Conservation (phyloP, 345 rosid genomes). For the Moringa oleifera region DNA sequence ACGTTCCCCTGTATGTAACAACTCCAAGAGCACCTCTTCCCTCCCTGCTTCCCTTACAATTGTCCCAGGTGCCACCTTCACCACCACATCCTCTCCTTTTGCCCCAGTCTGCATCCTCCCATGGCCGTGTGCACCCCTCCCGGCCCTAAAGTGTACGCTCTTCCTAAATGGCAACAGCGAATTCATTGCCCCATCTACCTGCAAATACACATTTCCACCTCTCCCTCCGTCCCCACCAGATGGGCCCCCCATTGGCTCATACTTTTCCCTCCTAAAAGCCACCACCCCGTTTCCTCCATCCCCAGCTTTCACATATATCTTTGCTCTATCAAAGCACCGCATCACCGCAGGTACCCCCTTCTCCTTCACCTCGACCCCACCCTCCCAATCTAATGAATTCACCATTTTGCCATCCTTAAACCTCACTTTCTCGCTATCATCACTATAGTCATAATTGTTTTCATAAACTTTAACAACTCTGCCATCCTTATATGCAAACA, state of each 20-base stretch:
- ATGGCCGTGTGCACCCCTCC: slow-evolving; percentile 72
- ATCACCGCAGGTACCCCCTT: slow-evolving; percentile 90
- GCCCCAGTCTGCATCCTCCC: slow-evolving; percentile 73
- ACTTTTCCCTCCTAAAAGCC: slow-evolving; percentile 86
- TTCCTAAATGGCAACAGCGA: slow-evolving; percentile 81
- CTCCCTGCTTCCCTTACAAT: slow-evolving; percentile 66
- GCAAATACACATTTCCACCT: slow-evolving; percentile 79
- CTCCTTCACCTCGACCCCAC: slow-evolving; percentile 52
- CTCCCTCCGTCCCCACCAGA: slow-evolving; percentile 98
- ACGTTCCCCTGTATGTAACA: slow-evolving; percentile 70
- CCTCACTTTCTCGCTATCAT: slow-evolving; percentile 12
- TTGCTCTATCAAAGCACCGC: slow-evolving; percentile 88
- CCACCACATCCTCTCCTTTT: slow-evolving; percentile 75
- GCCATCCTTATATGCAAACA: slow-evolving; percentile 27
- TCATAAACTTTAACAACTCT: slow-evolving; percentile 20
- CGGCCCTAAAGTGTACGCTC: slow-evolving; percentile 77
- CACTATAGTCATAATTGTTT: not conserved
- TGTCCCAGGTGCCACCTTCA: slow-evolving; percentile 86
- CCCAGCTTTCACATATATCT: slow-evolving; percentile 76
- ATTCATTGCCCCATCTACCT: slow-evolving; percentile 78
- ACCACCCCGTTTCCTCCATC: slow-evolving; percentile 90
- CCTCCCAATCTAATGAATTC: slow-evolving; percentile 29
- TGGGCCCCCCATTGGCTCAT: slow-evolving; percentile 85
- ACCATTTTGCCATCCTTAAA: slow-evolving; percentile 19
- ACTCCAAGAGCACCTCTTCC: slow-evolving; percentile 76